These are phyloP conservation scores for Irpex lacteus DNA, from an alignment of 1,284 basidiomycete genomes.

Conservation along the genomic window DNA sequence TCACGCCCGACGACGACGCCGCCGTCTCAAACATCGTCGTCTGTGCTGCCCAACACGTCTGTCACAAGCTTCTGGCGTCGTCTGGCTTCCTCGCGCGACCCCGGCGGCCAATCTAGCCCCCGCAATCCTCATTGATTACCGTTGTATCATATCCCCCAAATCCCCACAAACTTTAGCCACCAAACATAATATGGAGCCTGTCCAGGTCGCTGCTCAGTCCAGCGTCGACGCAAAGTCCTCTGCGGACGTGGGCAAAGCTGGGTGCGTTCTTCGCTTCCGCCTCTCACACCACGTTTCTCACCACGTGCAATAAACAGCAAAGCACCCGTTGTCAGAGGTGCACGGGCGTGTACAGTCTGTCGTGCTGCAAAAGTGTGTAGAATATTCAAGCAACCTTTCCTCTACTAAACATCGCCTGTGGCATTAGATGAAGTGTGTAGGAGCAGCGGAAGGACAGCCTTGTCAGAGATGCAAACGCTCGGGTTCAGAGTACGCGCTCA, in stretches of 20 bases:
- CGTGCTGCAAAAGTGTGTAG: conserved; percentile 69
- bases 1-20: not conserved
- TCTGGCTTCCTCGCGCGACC: not conserved
- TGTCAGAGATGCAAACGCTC: conserved; percentile 80
- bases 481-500: conserved; percentile 57
- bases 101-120: conserved; percentile 4
- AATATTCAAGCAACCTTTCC: conserved; percentile 16
- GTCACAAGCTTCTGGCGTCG: not conserved
- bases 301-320: conserved; percentile 32
- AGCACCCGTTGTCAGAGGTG: conserved; percentile 64
- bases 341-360: conserved; percentile 79
- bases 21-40: not conserved
- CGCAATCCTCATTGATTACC: conserved; percentile 12
- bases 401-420: conserved; percentile 18
- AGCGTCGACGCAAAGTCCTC: not conserved
- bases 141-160: conserved; percentile 1
- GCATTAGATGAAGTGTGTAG: conserved; percentile 81
- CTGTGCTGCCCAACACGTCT: not conserved
- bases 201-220: conserved; percentile 12
- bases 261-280: conserved; percentile 2
- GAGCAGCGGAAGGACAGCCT: conserved; percentile 74
- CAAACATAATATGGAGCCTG: conserved; percentile 16
- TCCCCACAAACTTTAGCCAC: not conserved
- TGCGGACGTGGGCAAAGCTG: conserved; percentile 6
- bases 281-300: not conserved